These are phyloP conservation scores for Ceratocystiopsis minuta DNA, from an alignment of 2,329 filamentous ascomycete species.

Conservation along the genomic window DNA sequence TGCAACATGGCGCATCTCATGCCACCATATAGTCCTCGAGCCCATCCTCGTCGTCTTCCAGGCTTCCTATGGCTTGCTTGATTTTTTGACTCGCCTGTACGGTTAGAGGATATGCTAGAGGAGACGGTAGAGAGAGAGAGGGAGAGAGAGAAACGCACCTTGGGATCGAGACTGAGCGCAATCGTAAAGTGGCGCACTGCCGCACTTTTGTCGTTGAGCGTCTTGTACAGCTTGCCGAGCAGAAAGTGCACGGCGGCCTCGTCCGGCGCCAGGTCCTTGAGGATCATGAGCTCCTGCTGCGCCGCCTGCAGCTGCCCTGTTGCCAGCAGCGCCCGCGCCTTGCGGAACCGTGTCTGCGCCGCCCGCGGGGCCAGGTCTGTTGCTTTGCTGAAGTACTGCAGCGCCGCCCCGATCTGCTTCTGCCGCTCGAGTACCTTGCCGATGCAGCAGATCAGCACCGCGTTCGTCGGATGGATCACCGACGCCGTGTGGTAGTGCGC, in stretches of 20 bases:
- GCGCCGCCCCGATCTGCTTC: constrained; percentile 60
- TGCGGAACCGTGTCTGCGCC: constrained; percentile 78
- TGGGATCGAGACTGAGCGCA: constrained; percentile 86
- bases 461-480: constrained; percentile 81
- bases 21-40: constrained; percentile 49
- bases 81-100: constrained; percentile 73
- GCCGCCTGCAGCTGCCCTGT: constrained; percentile 54
- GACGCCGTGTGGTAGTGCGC: constrained; percentile 80
- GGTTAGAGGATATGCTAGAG: constrained; percentile 5
- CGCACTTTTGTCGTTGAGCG: constrained; percentile 50
- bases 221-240: constrained; percentile 67
- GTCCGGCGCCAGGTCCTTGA: constrained; percentile 83
- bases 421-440: constrained; percentile 79
- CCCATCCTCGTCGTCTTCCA: constrained; percentile 64
- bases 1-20: constrained; percentile 20
- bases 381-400: constrained; percentile 67
- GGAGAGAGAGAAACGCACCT: constrained; percentile 39
- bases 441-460: constrained; percentile 82
- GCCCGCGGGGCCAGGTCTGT: constrained; percentile 66
- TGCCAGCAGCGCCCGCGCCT: constrained; percentile 70
- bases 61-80: constrained; percentile 87
- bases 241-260: constrained; percentile 94
- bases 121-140: not conserved
- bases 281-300: constrained; percentile 63
- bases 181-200: constrained; percentile 93